Conservation (phyloP, 225 moss, liverwort and hornwort species). For the Sphagnum contortum region DNA sequence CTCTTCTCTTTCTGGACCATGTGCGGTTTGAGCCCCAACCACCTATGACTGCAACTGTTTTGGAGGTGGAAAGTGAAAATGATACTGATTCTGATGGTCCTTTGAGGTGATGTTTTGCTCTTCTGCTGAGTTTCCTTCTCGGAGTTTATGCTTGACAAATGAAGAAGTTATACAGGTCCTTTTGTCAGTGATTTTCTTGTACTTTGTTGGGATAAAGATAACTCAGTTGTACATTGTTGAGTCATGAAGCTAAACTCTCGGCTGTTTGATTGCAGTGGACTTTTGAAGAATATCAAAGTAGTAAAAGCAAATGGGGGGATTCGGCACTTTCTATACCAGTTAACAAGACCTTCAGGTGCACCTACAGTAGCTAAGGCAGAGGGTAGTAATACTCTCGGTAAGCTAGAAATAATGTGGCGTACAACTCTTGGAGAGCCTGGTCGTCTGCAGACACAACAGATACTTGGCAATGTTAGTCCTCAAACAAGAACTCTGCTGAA, state of each 20-base stretch:
- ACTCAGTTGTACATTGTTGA: no score
- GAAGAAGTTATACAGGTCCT: no score
- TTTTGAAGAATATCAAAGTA: slow-evolving; percentile 81
- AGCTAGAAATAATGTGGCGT: slow-evolving; percentile 97
- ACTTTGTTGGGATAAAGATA: no score
- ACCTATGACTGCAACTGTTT: slow-evolving; percentile 51
- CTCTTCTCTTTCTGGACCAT: slow-evolving; percentile 85
- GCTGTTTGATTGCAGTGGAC: slow-evolving; percentile 44
- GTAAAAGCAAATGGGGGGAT: slow-evolving; percentile 92
- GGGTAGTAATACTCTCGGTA: slow-evolving; percentile 80
- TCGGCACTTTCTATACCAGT: slow-evolving; percentile 85
- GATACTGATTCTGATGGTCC: slow-evolving; percentile 62
- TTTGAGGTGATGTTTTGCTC: slow-evolving; percentile 41
- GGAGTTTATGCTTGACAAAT: no score
- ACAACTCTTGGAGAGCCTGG: slow-evolving; percentile 98
- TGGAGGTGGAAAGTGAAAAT: slow-evolving; percentile 70
- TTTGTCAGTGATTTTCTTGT: no score
- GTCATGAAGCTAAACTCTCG: no score
- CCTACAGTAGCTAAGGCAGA: slow-evolving; percentile 45
- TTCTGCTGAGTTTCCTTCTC: no score
- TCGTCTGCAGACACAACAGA: slow-evolving; percentile 95
- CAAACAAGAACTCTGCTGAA: no score
- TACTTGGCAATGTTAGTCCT: slow-evolving; percentile 81
- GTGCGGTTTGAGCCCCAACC: slow-evolving; percentile 90
- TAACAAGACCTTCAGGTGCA: slow-evolving; percentile 54